phyloP scores from a whole-genome alignment of 352 stramenopile genomes.

The Phytopythium sindhum region DNA sequence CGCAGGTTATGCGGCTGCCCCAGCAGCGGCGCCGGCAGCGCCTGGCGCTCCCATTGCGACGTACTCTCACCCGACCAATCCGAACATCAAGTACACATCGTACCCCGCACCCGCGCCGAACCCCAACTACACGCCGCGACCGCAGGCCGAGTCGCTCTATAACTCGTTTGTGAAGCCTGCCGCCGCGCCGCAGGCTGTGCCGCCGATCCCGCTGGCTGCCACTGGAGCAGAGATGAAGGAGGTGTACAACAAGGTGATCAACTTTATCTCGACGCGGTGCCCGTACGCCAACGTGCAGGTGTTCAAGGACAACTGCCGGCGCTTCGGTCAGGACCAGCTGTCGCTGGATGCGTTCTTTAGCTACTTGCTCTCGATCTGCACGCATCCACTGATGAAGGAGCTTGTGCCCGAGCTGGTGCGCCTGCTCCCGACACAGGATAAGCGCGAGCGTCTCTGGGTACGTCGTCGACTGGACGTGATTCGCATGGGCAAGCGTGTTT shows the following conservation, averaged over 20 bases:
- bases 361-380: constrained; percentile 82
- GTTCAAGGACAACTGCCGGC: constrained; percentile 88
- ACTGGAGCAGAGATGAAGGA: constrained; percentile 75
- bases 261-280: constrained; percentile 70
- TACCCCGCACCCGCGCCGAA: constrained; percentile 48
- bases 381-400: constrained; percentile 64
- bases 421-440: constrained; percentile 79
- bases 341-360: constrained; percentile 79
- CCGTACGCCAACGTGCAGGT: constrained; percentile 78
- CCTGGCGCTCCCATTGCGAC: constrained; percentile 29
- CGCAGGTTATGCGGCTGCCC: constrained; percentile 9
- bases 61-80: constrained; percentile 47
- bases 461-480: constrained; percentile 11
- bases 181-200: constrained; percentile 28
- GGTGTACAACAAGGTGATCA: constrained; percentile 80
- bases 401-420: constrained; percentile 79
- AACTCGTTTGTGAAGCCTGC: constrained; percentile 40
- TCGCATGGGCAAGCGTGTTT: neutral
- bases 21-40: constrained; percentile 5
- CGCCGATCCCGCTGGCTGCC: constrained; percentile 49
- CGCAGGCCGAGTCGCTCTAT: constrained; percentile 37
- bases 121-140: constrained; percentile 28
- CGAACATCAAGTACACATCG: constrained; percentile 53
- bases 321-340: constrained; percentile 85
- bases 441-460: constrained; percentile 81